Base-by-base conservation (phyloP, 345 rosid species). In the Pugionium cornutum region DNA sequence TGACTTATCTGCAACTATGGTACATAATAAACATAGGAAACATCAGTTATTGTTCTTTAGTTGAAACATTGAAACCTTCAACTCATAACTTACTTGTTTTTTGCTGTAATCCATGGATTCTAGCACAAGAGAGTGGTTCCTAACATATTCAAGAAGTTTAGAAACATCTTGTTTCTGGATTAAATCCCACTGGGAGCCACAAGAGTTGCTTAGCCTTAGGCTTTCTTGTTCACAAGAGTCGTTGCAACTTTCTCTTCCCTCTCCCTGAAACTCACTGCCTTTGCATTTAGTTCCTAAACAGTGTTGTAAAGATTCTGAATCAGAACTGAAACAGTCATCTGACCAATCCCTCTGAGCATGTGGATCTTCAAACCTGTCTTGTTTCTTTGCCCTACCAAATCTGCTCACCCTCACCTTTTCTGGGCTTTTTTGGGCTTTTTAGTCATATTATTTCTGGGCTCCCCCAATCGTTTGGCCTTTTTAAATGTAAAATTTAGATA, bases 131-230 rank as follows among this genome's bases (percentile, higher is more conserved):
- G 83, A 82, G 65, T 94, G 86, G 81, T 68, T 84, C 57, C 67
- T 79, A 37, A 94, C 78, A 74, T 90, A 94, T 46, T 86, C 92
- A 28, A 82, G 71, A 60, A 94, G 86, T 78, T 85, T 85, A 40
- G 88, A 91, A 65, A 84, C 89, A 79, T 94, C 99, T 77, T 85
- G 88, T 67, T 86, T 82, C 60, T 86, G 91, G 66, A 94, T 90
- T 68, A 90, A 84, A 81, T 90, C 99, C 99, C 99, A 94, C 48
- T 74, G 86, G 30, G 88, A 92, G 70, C 99, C 95, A 61, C 80
- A 84, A 41, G 89, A 70, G 53, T 71, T 76, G 31, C 70, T 77
- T 54, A 18, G 18, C 18, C 18, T 18, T 18, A 69, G 9, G 3
- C 53, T 67, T 70, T 75, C 81, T 73, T 67, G 70, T 75, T 53